These are phyloP conservation scores for Penicillium macrosclerotiorum DNA, from an alignment of 495 filamentous ascomycete species.

Conservation along the genomic window DNA sequence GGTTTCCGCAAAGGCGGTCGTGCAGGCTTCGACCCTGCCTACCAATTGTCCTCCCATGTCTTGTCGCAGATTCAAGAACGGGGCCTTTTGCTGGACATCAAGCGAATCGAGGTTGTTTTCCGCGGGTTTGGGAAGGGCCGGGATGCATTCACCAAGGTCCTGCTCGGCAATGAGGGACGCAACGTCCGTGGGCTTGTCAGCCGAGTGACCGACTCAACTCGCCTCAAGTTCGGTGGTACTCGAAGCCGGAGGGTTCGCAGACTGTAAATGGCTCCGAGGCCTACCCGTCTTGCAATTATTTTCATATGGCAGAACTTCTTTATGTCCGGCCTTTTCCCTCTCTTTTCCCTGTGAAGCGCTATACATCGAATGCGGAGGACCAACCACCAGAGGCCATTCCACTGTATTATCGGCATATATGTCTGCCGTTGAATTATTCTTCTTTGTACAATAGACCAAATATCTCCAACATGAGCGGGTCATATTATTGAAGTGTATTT, in stretches of 20 bases:
- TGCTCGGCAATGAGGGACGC: constrained; percentile 82
- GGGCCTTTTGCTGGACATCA: constrained; percentile 58
- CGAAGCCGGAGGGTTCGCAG: constrained; percentile 78
- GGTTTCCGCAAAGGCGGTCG: constrained; percentile 79
- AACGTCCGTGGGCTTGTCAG: constrained; percentile 65
- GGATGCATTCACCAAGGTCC: constrained; percentile 83
- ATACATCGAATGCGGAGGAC: constrained; percentile 1
- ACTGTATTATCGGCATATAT: constrained; percentile 1
- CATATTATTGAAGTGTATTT: not conserved
- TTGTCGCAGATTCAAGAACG: constrained; percentile 75
- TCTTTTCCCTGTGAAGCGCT: constrained; percentile 10
- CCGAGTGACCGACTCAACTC: constrained; percentile 77
- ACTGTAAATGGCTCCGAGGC: constrained; percentile 59
- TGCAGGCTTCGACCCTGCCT: constrained; percentile 86
- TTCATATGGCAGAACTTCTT: not conserved
- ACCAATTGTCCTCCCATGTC: constrained; percentile 78
- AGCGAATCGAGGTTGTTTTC: constrained; percentile 68
- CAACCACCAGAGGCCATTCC: not conserved
- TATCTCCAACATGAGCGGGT: not conserved
- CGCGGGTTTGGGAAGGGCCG: constrained; percentile 82
- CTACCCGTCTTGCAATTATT: not conserved
- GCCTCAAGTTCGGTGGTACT: constrained; percentile 93
- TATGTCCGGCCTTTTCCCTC: constrained; percentile 3
- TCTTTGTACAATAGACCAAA: constrained; percentile 25
- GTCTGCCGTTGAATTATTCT: constrained; percentile 9